phyloP scores from a whole-genome alignment of 441 rosid genomes.

The Mallotus repandus region DNA sequence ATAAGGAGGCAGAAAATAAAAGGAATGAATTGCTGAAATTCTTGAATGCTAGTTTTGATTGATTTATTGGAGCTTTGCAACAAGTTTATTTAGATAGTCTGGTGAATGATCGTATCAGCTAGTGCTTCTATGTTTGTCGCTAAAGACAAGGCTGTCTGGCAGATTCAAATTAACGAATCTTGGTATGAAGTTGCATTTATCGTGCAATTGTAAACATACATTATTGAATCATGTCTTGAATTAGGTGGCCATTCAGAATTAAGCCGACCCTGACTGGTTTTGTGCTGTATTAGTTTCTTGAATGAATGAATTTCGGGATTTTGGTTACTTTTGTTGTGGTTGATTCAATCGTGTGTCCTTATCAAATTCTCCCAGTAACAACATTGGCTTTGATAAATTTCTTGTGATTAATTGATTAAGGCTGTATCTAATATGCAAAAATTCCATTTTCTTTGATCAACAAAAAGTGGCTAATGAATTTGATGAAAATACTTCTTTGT shows the following conservation, averaged over 20 bases:
- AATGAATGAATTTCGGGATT: background rate
- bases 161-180: background rate
- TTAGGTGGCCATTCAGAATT: background rate
- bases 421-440: too few species aligned
- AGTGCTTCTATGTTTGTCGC: background rate
- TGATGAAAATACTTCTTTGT: too few species aligned
- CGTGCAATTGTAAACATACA: background rate
- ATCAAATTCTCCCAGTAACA: too few species aligned
- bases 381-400: background rate
- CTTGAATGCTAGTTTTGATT: slow-evolving; percentile 93
- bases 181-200: background rate
- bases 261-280: background rate
- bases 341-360: too few species aligned
- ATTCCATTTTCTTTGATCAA: too few species aligned
- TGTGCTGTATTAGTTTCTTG: background rate
- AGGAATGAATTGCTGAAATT: slow-evolving; percentile 90
- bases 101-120: background rate
- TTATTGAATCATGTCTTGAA: background rate
- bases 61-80: slow-evolving; percentile 26
- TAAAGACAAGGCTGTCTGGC: background rate
- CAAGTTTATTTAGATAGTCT: background rate
- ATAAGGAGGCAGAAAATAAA: slow-evolving; percentile 83
- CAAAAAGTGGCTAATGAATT: too few species aligned
- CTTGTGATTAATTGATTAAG: background rate
- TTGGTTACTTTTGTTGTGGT: background rate